A percentile compares a stretch with the other conserved stretches of the same genome.
These are phyloP conservation scores for Physcomitrellopsis africana DNA, from an alignment of 225 moss, liverwort and hornwort species.

Conservation along the genomic window DNA sequence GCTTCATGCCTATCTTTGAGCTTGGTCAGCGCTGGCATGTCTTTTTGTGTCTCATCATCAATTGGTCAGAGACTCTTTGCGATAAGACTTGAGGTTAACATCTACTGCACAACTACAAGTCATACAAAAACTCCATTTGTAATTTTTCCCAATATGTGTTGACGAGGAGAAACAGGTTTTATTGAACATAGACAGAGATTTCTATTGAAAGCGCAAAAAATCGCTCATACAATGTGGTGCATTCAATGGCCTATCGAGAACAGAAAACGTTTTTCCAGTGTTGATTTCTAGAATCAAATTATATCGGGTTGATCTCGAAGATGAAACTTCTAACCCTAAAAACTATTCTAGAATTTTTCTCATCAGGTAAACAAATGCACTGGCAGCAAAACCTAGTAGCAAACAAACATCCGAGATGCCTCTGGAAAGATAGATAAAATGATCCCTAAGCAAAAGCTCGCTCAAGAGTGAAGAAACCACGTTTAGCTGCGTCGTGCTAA, in stretches of 20 bases:
- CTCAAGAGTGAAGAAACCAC: slow-evolving; percentile 9
- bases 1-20: too few relatives aligned
- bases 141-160: not conserved
- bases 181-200: slow-evolving; percentile 28
- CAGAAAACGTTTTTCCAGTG: slow-evolving; percentile 14
- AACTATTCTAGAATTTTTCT: slow-evolving; percentile 13
- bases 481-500: slow-evolving; percentile 14
- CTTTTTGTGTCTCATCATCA: too few relatives aligned
- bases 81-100: too few relatives aligned
- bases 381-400: not conserved
- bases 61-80: too few relatives aligned
- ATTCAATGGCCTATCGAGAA: slow-evolving; percentile 27
- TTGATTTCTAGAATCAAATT: not conserved
- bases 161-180: not conserved
- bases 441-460: not conserved
- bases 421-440: slow-evolving; percentile 4
- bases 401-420: not conserved
- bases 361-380: not conserved
- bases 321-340: not conserved
- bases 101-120: too few relatives aligned
- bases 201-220: not conserved
- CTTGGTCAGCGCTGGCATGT: too few relatives aligned
- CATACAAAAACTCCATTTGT: too few relatives aligned
- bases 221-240: slow-evolving; percentile 13
- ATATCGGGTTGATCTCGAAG: not conserved